Evolutionary conservation across 306 rosid genomes (phyloP), one percentile per base, ranked within the genome.

Genomic region (Crotalaria pallida): DNA sequence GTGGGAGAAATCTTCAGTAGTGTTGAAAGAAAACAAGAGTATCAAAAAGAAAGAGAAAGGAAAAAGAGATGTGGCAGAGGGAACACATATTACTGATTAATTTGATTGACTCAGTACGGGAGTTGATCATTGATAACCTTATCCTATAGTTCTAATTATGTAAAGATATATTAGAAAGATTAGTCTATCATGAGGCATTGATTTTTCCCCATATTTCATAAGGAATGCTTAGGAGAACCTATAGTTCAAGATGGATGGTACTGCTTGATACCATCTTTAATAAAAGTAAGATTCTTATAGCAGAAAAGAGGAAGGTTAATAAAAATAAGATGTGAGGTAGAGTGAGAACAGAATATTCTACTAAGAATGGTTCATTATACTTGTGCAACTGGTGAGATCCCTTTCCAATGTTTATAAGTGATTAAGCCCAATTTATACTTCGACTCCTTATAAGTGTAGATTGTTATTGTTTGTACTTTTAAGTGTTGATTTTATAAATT

Each of bases 381-480:
- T n/a, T n/a, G n/a, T n/a, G n/a, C 47, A 45, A n/a, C 64, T 18
- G 49, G 13, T 66, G 26, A 23, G 16, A 43, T 36, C 51, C 43
- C 23, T 71, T 59, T 41, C 15, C 51, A 18, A 12, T 33, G 24
- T 62, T 64, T 44, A 22, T 26, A 16, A 26, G 40, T 48, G 24
- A 21, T 13, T 26, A 22, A 29, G 10, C 34, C 12, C 15, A 70
- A 15, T 51, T 38, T 65, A 8, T 48, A 11, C 27, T 26, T 65
- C 67, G 38, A 26, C 65, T 58, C 41, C 38, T 65, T 64, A 26
- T 44, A 21, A 55, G 57, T 52, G 7, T 58, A 21, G 12, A 29
- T 70, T 56, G 31, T 70, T 71, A 61, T 60, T 50, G 38, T 63
- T 55, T 48, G 50, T 74, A 26, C 36, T 31, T 1, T 31, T 7